Conservation (phyloP, 352 stramenopile genomes). For the Globisporangium mamillatum region DNA sequence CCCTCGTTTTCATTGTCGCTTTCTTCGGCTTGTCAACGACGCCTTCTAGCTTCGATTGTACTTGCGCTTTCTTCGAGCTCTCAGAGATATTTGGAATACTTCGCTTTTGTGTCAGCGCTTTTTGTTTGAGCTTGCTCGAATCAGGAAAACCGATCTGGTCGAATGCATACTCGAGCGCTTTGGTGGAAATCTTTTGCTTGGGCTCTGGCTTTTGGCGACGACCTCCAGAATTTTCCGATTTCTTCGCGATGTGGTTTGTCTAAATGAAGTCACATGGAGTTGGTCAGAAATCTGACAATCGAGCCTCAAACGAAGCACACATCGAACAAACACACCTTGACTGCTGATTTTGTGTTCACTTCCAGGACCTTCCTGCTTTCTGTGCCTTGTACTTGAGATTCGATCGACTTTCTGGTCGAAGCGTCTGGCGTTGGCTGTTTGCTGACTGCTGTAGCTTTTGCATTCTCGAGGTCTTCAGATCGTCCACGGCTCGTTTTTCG, state of each 20-base stretch:
- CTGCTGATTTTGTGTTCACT: neutral
- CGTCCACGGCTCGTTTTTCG: neutral
- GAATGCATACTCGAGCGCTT: neutral
- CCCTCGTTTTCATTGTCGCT: neutral
- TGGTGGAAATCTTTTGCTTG: neutral
- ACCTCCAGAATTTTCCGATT: neutral
- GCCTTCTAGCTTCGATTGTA: neutral
- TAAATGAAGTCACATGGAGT: neutral
- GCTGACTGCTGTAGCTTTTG: neutral
- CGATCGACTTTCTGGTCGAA: neutral
- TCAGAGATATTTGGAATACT: neutral
- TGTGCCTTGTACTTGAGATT: neutral
- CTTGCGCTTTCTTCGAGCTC: neutral
- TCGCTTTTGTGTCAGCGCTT: neutral
- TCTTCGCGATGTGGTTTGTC: neutral
- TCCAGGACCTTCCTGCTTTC: neutral
- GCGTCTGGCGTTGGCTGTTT: neutral
- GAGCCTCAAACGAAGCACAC: neutral
- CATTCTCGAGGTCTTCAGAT: neutral
- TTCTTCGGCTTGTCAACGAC: neutral
- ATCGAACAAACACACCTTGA: neutral
- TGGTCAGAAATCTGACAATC: neutral
- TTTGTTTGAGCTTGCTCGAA: neutral
- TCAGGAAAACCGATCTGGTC: neutral
- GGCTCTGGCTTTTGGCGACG: conserved; percentile 1